A percentile compares a stretch with the other conserved stretches of the same genome.
phyloP scores from a whole-genome alignment of 805 yeast genomes.

The Starmerella sp. region DNA sequence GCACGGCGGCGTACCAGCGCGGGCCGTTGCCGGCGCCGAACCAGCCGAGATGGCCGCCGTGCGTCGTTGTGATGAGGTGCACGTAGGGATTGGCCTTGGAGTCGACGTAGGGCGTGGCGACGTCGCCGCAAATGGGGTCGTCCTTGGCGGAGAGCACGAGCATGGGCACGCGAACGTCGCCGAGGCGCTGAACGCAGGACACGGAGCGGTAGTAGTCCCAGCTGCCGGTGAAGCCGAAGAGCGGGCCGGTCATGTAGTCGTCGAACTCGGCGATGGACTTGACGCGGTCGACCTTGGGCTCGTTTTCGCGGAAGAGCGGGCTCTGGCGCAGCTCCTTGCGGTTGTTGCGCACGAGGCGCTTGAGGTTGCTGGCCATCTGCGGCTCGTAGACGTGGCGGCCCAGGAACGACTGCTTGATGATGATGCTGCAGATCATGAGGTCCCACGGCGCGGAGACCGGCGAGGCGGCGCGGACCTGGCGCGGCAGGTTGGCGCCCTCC shows the following conservation, averaged over 20 bases:
- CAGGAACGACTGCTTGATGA: slow-evolving; percentile 33
- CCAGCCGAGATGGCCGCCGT: slow-evolving; percentile 83
- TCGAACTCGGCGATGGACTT: slow-evolving; percentile 47
- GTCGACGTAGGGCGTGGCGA: slow-evolving; percentile 42
- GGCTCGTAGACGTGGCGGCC: slow-evolving; percentile 42
- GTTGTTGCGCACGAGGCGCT: slow-evolving; percentile 36
- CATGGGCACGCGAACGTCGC: slow-evolving; percentile 49
- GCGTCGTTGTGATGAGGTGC: slow-evolving; percentile 44
- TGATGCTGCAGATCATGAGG: slow-evolving; percentile 38
- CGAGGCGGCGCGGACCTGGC: slow-evolving; percentile 42
- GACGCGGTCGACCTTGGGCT: slow-evolving; percentile 17
- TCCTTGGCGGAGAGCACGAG: slow-evolving; percentile 54
- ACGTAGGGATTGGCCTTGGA: slow-evolving; percentile 48
- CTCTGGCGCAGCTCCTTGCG: slow-evolving; percentile 30
- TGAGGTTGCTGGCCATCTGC: slow-evolving; percentile 40
- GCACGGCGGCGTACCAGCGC: slow-evolving; percentile 55
- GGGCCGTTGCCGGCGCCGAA: slow-evolving; percentile 39
- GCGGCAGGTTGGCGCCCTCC: slow-evolving; percentile 32
- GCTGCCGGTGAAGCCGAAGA: slow-evolving; percentile 55
- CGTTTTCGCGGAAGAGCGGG: slow-evolving; percentile 27
- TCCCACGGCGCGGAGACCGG: slow-evolving; percentile 70
- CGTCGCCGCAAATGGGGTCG: slow-evolving; percentile 59
- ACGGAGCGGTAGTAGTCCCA: slow-evolving; percentile 55
- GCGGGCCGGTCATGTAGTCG: slow-evolving; percentile 48
- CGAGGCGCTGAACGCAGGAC: slow-evolving; percentile 44